Base-by-base conservation (phyloP, 2,329 filamentous ascomycete genomes). In the Fusarium floridanum region DNA sequence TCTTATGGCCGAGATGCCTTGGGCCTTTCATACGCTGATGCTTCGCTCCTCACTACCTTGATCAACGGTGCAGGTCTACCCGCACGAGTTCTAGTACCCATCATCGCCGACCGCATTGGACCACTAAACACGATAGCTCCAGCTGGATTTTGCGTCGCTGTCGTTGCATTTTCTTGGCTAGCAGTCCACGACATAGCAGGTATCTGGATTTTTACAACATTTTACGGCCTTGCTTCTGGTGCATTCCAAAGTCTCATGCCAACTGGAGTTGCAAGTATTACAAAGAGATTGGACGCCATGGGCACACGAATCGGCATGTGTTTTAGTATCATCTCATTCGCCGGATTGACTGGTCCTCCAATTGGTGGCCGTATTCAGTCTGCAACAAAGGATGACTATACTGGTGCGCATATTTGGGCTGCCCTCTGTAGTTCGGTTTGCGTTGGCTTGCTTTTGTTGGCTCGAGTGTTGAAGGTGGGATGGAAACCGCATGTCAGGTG, bases 221-320 rank as follows among this genome's bases (percentile, higher is more conserved):
- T 80, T 16, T 80, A 80, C 6, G 79, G 79, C 12, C 61, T 80
- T 24, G 71, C 67, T 1, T 78, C 75, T 0, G 83, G 83, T 1
- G 80, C 80, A 2, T 84, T 84, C n/a, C 84, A 85, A 55, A 84
- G 83, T 41, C 77, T 85, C 2, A 83, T 84, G 67, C 81, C 84
- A 0, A 84, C 84, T 0, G 80, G 80, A 0, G 78, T 85, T 7
- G 81, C 83, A 0, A 83, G 82, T 50, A 83, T 85, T 11, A 85
- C 84, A 0, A 80, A 79, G 16, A 75, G 80, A 7, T 80, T 85
- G 8, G 81, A 84, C 29, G 84, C 77, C 2, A 79, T 84, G 2
- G 84, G 84, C 0, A 84, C 84, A 2, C 76, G 84, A 27, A 76
- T 85, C 16, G 84, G 84, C 10, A 85, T 85, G 84, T 82, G 81